Evolutionary conservation across 179 eudicot genomes (phyloP).

Genomic region (Nepenthes alata): DNA sequence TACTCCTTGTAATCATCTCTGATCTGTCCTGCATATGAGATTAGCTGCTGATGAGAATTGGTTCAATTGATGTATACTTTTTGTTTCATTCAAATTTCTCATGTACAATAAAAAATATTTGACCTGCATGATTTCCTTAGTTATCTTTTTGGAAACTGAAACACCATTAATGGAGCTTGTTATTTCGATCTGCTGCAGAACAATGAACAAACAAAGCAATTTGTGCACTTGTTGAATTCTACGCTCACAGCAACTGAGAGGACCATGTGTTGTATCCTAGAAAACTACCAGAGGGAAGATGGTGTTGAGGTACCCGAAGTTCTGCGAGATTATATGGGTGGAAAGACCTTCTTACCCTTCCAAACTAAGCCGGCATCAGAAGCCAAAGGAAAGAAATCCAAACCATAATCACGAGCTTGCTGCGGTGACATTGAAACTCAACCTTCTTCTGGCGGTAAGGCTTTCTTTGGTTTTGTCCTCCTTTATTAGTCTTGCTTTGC

Average conservation of each 20-base stretch:
- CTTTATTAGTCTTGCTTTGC: too few relatives aligned
- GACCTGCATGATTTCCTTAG: neutral
- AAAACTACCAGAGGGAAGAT: conserved; percentile 73
- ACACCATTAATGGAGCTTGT: neutral
- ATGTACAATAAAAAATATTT: too few relatives aligned
- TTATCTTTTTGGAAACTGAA: neutral
- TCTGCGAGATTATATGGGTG: conserved; percentile 47
- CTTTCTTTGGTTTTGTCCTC: too few relatives aligned
- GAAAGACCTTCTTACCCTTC: conserved; percentile 78
- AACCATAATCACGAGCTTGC: conserved; percentile 15
- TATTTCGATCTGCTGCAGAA: conserved; percentile 26
- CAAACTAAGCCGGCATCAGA: conserved; percentile 36
- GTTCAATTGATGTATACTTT: too few relatives aligned
- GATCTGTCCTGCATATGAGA: too few relatives aligned
- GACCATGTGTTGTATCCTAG: conserved; percentile 81
- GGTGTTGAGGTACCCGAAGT: conserved; percentile 80
- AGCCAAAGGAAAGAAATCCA: conserved; percentile 56
- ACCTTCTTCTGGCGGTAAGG: too few relatives aligned
- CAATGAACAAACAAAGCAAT: conserved; percentile 63
- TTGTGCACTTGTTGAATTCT: conserved; percentile 78
- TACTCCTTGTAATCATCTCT: too few relatives aligned
- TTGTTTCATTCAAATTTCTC: too few relatives aligned
- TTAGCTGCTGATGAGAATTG: too few relatives aligned
- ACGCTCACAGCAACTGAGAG: conserved; percentile 89
- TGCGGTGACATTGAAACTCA: too few relatives aligned